phyloP scores from a whole-genome alignment of 768 basidiomycete genomes.

The Gloeophyllum trabeum region DNA sequence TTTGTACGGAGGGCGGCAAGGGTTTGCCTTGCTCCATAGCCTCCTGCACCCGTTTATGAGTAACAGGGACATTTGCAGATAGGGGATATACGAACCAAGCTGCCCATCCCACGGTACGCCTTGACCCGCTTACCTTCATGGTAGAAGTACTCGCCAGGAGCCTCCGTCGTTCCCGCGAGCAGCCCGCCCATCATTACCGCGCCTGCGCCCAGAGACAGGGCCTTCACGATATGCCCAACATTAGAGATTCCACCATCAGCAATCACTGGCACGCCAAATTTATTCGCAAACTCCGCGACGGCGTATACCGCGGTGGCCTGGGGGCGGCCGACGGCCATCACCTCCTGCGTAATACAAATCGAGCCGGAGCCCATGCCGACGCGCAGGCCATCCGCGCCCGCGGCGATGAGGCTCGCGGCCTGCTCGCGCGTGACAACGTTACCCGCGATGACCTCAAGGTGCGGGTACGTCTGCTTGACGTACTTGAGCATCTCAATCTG shows the following conservation, averaged over 20 bases:
- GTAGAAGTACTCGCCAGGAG: slow-evolving; percentile 98
- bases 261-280: slow-evolving; percentile 93
- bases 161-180: slow-evolving; percentile 92
- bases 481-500: slow-evolving; percentile 92
- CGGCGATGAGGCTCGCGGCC: slow-evolving; percentile 85
- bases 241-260: slow-evolving; percentile 95
- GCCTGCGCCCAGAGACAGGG: slow-evolving; percentile 83
- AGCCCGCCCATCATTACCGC: slow-evolving; percentile 99
- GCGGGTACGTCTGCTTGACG: slow-evolving; percentile 81
- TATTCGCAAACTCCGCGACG: slow-evolving; percentile 85
- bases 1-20: slow-evolving; percentile 17
- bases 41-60: no score
- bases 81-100: slow-evolving; percentile 42
- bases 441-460: slow-evolving; percentile 89
- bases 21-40: slow-evolving; percentile 79
- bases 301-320: slow-evolving; percentile 98
- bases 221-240: slow-evolving; percentile 97
- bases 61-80: no score
- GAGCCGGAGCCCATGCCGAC: slow-evolving; percentile 98
- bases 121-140: slow-evolving; percentile 99
- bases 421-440: slow-evolving; percentile 98
- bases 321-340: slow-evolving; percentile 97
- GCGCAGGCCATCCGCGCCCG: slow-evolving; percentile 91
- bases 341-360: slow-evolving; percentile 98
- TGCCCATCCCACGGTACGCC: slow-evolving; percentile 98